phyloP scores from a whole-genome alignment of 805 yeast species.

The Yarrowia keelungensis region DNA sequence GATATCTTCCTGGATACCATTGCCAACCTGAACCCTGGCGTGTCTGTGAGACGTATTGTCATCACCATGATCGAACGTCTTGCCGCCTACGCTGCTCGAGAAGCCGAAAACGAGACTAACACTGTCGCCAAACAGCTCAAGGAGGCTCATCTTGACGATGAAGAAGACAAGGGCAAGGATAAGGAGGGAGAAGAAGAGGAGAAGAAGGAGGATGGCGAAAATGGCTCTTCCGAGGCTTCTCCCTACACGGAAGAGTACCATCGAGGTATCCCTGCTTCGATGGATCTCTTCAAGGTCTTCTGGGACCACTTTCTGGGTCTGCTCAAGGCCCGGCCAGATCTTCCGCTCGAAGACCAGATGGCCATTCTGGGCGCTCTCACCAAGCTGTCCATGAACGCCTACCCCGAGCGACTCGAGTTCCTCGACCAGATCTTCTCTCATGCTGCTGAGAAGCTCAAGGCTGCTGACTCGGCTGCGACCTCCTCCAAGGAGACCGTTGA shows the following conservation, averaged over 20 bases:
- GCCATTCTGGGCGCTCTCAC: slow-evolving; percentile 70
- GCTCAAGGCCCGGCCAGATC: slow-evolving; percentile 63
- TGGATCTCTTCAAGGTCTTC: slow-evolving; percentile 64
- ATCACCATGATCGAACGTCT: slow-evolving; percentile 72
- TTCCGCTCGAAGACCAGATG: slow-evolving; percentile 71
- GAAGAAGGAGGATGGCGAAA: slow-evolving; percentile 7
- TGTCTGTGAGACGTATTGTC: slow-evolving; percentile 70
- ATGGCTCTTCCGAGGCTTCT: background rate
- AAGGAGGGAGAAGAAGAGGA: slow-evolving; percentile 17
- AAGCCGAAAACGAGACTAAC: slow-evolving; percentile 42
- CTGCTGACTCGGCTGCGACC: slow-evolving; percentile 45
- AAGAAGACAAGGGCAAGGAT: slow-evolving; percentile 34
- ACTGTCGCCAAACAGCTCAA: slow-evolving; percentile 33
- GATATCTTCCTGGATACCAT: slow-evolving; percentile 70
- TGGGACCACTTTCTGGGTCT: slow-evolving; percentile 69
- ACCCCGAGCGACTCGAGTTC: slow-evolving; percentile 65
- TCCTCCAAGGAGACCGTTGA: slow-evolving; percentile 46
- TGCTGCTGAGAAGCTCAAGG: slow-evolving; percentile 49
- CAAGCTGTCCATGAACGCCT: slow-evolving; percentile 68
- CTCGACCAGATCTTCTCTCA: slow-evolving; percentile 67
- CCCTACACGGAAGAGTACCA: slow-evolving; percentile 23
- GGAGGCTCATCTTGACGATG: slow-evolving; percentile 23
- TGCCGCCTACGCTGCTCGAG: slow-evolving; percentile 45
- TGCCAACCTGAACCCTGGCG: slow-evolving; percentile 69
- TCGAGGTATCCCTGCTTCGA: slow-evolving; percentile 43